A percentile compares a stretch with the other conserved stretches of the same genome.
Conservation (phyloP, 2,329 filamentous ascomycete species). For the Chaetothyriales sp. region DNA sequence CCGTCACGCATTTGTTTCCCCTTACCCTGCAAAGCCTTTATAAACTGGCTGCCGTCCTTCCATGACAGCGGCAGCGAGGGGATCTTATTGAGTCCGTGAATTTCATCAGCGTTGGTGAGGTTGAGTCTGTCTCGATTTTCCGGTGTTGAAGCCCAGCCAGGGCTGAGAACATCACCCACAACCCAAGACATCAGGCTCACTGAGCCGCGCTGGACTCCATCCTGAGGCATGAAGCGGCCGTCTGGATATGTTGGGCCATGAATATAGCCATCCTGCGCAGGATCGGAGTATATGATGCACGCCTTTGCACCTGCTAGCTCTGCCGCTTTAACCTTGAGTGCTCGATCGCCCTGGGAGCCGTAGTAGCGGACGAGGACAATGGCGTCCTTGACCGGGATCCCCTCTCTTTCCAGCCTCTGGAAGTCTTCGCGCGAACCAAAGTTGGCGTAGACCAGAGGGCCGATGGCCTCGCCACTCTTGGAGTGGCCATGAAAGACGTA, state of each 20-base stretch:
- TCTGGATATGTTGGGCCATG: conserved; percentile 60
- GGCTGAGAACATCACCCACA: conserved; percentile 81
- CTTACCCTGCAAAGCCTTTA: conserved; percentile 61
- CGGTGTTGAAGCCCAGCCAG: conserved; percentile 55
- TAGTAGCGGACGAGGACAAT: conserved; percentile 75
- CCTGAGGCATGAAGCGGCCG: conserved; percentile 65
- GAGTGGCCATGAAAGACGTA: conserved; percentile 79
- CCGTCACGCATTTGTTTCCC: conserved; percentile 54
- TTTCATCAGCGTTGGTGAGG: conserved; percentile 43
- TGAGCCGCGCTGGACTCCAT: conserved; percentile 68
- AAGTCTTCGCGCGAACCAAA: conserved; percentile 82
- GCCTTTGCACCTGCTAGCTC: conserved; percentile 75
- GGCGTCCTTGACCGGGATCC: conserved; percentile 60
- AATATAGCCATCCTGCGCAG: conserved; percentile 66
- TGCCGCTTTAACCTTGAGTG: conserved; percentile 78
- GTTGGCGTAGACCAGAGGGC: conserved; percentile 82
- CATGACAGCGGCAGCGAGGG: conserved; percentile 83
- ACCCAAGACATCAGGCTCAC: conserved; percentile 74
- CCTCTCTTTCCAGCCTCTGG: conserved; percentile 53
- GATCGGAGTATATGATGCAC: conserved; percentile 87
- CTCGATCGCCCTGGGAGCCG: conserved; percentile 57
- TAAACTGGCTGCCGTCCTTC: conserved; percentile 69
- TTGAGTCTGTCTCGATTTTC: conserved; percentile 47
- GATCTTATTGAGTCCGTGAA: conserved; percentile 62
- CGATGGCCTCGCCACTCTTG: conserved; percentile 70